phyloP scores from a whole-genome alignment of 495 filamentous ascomycete species.

The Podospora appendiculata region DNA sequence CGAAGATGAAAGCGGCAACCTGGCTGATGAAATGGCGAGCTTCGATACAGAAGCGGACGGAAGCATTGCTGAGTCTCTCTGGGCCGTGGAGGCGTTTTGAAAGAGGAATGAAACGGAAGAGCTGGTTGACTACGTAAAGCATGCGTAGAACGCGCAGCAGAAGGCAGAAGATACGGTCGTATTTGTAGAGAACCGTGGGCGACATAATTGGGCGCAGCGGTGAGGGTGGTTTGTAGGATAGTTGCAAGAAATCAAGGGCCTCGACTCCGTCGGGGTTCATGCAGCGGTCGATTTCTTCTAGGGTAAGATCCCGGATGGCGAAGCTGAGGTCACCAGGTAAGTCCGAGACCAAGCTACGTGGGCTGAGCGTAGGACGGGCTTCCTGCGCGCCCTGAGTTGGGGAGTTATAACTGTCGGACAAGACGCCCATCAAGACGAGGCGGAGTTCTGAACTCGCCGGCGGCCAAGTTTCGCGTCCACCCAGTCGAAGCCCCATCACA shows the following conservation, averaged over 20 bases:
- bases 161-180: constrained; percentile 75
- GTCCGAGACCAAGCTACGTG: constrained; percentile 33
- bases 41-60: constrained; percentile 61
- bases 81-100: constrained; percentile 3
- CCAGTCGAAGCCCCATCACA: constrained; percentile 72
- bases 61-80: constrained; percentile 30
- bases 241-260: constrained; percentile 82
- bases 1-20: constrained; percentile 67
- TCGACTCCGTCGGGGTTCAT: constrained; percentile 72
- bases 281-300: constrained; percentile 67
- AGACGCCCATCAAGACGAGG: constrained; percentile 77
- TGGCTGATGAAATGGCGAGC: constrained; percentile 68
- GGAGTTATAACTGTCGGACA: constrained; percentile 62
- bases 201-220: constrained; percentile 70
- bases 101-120: constrained; percentile 47
- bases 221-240: constrained; percentile 74
- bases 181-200: constrained; percentile 56
- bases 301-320: constrained; percentile 69
- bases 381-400: neutral
- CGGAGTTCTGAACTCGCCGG: constrained; percentile 88
- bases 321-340: constrained; percentile 82
- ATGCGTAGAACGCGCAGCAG: constrained; percentile 73
- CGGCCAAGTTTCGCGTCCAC: constrained; percentile 74
- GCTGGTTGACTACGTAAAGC: constrained; percentile 62
- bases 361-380: neutral